Evolutionary conservation across 176 grass and related monocot species (phyloP), one percentile per base, ranked within the genome.

Genomic region (Triticum turgidum): DNA sequence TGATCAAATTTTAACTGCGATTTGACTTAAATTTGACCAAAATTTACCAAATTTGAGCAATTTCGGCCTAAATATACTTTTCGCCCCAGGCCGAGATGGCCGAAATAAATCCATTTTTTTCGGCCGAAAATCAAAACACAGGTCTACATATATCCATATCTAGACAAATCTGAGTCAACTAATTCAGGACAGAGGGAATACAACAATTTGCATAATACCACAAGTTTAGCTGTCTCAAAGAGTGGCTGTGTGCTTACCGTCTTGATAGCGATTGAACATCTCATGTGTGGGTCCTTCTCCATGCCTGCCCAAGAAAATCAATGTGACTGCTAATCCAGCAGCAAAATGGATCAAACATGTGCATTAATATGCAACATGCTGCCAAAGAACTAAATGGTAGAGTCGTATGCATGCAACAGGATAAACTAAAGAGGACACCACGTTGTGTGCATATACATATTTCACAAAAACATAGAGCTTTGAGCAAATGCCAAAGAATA

Each of bases 131-230:
- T 27, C 27, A 27, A 27, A 27, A 27, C 27, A 27, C 27, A 27
- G 27, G 12, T 49, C 42, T 49, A 49, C 11, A 49, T 49, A 49
- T 14, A 51, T 51, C 47, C 47, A 14, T 17, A 13, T 49, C 12
- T 14, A 52, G 49, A 15, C 14, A 6, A 17, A 52, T 52, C 14
- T 52, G 49, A 52, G 14, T 52, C 49, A 17, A 52, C 49, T 52
- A 52, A 52, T 18, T 54, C 1, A 15, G 51, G 51, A 54, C 5
- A 1, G 15, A 54, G 14, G 51, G 15, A 54, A 15, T 52, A 29
- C 65, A 69, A 69, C 15, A 69, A 69, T 69, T 69, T 69, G 66
- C 66, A 69, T 37, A 12, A 68, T 81, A 67, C 4, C 78, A 65
- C 27, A 80, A 80, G 62, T 66, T 20, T 20, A 66, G 5, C 4